Evolutionary conservation across 345 rosid species (phyloP).

Genomic region (Syzygium grande): DNA sequence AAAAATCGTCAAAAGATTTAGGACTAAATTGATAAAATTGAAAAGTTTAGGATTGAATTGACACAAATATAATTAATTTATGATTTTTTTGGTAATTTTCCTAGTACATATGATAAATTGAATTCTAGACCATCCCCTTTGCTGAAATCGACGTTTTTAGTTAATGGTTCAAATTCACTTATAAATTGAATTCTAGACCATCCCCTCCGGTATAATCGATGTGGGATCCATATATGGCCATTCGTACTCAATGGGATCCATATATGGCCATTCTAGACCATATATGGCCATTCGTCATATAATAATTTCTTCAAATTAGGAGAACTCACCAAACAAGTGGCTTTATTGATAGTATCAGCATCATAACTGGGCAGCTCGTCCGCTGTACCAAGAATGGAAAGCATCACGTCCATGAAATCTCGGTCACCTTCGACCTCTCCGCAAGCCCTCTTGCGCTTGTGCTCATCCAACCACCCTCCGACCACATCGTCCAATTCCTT

Average conservation of each 20-base stretch:
- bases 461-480: slow-evolving; percentile 36
- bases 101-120: not conserved
- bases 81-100: not conserved
- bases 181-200: no score
- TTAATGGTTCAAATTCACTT: not conserved
- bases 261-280: no score
- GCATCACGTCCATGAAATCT: slow-evolving; percentile 53
- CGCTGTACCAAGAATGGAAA: slow-evolving; percentile 26
- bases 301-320: not conserved
- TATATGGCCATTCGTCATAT: no score
- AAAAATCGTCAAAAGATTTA: not conserved
- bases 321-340: slow-evolving; percentile 46
- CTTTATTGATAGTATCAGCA: slow-evolving; percentile 39
- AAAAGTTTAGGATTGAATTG: not conserved
- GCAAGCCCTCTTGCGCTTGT: slow-evolving; percentile 18
- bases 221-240: no score
- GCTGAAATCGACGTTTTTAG: no score
- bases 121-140: not conserved
- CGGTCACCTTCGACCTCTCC: slow-evolving; percentile 1
- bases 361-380: slow-evolving; percentile 27
- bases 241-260: no score
- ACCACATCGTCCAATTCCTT: slow-evolving; percentile 28
- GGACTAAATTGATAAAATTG: not conserved
- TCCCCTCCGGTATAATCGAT: no score
- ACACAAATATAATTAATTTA: not conserved